phyloP scores from a whole-genome alignment of 73 alveolate genomes.

The Paramecium sexaurelia region DNA sequence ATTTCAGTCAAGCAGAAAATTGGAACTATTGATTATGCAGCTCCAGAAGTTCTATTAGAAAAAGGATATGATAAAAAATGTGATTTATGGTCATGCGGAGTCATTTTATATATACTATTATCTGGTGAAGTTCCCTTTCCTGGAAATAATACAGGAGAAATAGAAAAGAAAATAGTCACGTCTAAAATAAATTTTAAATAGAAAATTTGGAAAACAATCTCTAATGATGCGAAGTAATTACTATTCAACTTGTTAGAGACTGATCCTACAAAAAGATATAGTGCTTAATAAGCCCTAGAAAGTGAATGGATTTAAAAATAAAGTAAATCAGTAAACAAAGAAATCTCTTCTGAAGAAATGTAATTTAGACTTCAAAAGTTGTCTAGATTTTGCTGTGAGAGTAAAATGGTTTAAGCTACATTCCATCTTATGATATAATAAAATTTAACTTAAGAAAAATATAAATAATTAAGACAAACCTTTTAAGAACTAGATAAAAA shows the following conservation, averaged over 20 bases:
- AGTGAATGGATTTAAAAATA: constrained; percentile 71
- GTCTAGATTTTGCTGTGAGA: constrained; percentile 42
- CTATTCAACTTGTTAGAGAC: constrained; percentile 65
- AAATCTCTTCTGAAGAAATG: not conserved
- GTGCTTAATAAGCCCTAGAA: constrained; percentile 71
- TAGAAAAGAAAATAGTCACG: constrained; percentile 30
- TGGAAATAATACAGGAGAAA: constrained; percentile 73
- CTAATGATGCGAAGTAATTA: constrained; percentile 75
- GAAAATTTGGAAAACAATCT: constrained; percentile 69
- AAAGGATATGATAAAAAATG: constrained; percentile 79
- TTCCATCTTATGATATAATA: constrained; percentile 54
- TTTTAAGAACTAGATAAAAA: constrained; percentile 67
- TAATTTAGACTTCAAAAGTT: constrained; percentile 35
- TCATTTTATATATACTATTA: constrained; percentile 82
- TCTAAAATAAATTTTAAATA: not conserved
- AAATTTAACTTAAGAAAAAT: constrained; percentile 38
- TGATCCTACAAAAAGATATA: constrained; percentile 68
- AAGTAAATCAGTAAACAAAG: not conserved
- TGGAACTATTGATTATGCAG: constrained; percentile 89
- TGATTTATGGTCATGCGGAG: constrained; percentile 89
- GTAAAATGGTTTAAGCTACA: constrained; percentile 53
- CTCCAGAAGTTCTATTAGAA: constrained; percentile 85
- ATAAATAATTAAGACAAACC: constrained; percentile 48
- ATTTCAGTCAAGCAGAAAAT: not conserved
- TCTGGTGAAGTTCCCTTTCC: constrained; percentile 89